phyloP scores from a whole-genome alignment of 768 basidiomycete genomes.

The Xerocomellus dryophilus region DNA sequence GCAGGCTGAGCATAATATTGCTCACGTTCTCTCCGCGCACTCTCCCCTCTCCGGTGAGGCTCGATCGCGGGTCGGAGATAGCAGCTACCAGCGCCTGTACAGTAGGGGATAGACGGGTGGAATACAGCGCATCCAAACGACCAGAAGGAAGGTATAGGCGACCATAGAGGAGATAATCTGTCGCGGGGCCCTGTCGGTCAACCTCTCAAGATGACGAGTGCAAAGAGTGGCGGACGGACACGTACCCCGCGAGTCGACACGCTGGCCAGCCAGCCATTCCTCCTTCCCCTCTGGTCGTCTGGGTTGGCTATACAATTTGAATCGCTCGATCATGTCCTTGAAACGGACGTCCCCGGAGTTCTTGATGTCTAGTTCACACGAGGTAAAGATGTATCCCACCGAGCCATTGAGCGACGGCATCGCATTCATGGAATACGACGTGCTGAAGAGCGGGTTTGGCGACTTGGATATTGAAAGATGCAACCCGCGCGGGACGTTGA shows the following conservation, averaged over 20 bases:
- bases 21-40: slow-evolving; percentile 48
- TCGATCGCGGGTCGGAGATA: slow-evolving; percentile 75
- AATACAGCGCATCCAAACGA: slow-evolving; percentile 85
- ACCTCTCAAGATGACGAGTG: slow-evolving; percentile 10
- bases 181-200: slow-evolving; percentile 19
- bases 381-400: slow-evolving; percentile 90
- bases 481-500: slow-evolving; percentile 77
- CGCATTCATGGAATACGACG: slow-evolving; percentile 89
- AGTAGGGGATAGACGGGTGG: slow-evolving; percentile 74
- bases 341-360: slow-evolving; percentile 70
- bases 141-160: slow-evolving; percentile 87
- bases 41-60: slow-evolving; percentile 38
- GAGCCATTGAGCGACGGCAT: slow-evolving; percentile 92
- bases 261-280: slow-evolving; percentile 77
- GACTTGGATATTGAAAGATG: slow-evolving; percentile 83
- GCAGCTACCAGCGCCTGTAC: slow-evolving; percentile 81
- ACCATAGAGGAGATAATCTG: slow-evolving; percentile 93
- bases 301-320: slow-evolving; percentile 81
- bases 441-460: slow-evolving; percentile 84
- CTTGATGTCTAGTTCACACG: slow-evolving; percentile 73
- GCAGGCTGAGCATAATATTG: slow-evolving; percentile 79
- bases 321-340: slow-evolving; percentile 88
- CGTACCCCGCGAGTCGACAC: slow-evolving; percentile 72
- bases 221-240: slow-evolving; percentile 17
- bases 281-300: slow-evolving; percentile 74